Evolutionary conservation across 352 stramenopile species (phyloP).

Genomic region (Phytopythium aichiense): DNA sequence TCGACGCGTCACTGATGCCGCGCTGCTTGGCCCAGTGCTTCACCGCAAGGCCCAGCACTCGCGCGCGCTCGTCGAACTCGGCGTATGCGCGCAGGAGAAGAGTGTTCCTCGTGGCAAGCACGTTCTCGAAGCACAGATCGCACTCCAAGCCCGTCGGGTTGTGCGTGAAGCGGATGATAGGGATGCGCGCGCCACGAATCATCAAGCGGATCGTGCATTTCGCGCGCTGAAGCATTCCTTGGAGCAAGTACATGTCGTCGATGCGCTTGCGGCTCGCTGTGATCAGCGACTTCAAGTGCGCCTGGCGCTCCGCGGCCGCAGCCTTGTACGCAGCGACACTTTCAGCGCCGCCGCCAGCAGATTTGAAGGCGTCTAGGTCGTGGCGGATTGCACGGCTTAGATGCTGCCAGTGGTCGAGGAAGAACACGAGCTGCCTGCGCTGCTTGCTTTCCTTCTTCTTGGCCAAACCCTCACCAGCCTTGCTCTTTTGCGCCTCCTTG

Average conservation of each 20-base stretch:
- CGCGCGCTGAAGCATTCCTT: conserved; percentile 34
- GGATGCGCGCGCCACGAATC: conserved; percentile 67
- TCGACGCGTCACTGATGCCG: conserved; percentile 94
- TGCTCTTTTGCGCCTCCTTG: conserved; percentile 21
- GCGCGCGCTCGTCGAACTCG: conserved; percentile 65
- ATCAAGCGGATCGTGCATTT: conserved; percentile 58
- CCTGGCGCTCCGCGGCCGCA: conserved; percentile 10
- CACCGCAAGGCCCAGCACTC: conserved; percentile 91
- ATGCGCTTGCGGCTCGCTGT: conserved; percentile 30
- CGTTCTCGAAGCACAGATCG: conserved; percentile 84
- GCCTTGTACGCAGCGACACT: conserved; percentile 4
- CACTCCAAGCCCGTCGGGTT: conserved; percentile 52
- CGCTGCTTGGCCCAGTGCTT: conserved; percentile 98
- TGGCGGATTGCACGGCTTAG: conserved; percentile 27
- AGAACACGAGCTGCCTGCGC: conserved; percentile 39
- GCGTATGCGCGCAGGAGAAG: conserved; percentile 76
- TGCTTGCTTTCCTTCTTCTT: conserved; percentile 29
- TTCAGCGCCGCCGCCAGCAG: conserved; percentile 8
- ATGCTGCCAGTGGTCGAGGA: conserved; percentile 31
- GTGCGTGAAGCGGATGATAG: conserved; percentile 79
- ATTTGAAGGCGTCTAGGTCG: conserved; percentile 14
- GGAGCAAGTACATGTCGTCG: conserved; percentile 51
- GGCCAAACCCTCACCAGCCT: conserved; percentile 1
- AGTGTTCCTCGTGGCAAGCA: conserved; percentile 78
- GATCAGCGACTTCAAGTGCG: conserved; percentile 31